Conservation (phyloP, 768 basidiomycete genomes). For the Mycena galericulata region DNA sequence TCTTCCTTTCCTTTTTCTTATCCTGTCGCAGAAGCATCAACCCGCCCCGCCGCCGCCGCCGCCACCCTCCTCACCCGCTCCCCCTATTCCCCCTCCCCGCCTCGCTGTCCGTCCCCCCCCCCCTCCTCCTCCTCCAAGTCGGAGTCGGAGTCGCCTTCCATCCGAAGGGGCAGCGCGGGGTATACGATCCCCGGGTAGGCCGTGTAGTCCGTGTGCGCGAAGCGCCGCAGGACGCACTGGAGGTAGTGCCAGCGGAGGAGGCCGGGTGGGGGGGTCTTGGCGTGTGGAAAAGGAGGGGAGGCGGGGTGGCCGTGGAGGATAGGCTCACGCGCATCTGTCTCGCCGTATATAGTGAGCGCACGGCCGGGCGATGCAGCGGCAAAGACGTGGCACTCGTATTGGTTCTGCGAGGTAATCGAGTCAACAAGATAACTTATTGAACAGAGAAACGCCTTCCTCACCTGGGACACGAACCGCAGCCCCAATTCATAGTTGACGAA, state of each 20-base stretch:
- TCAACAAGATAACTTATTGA: no score
- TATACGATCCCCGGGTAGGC: neutral
- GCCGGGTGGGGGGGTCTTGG: neutral
- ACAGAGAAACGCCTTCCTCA: no score
- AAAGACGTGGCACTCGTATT: neutral
- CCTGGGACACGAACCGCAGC: neutral
- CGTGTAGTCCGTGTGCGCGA: neutral
- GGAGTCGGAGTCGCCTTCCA: neutral
- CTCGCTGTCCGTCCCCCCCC: neutral
- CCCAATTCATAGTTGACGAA: conserved; percentile 2
- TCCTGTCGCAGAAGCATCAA: no score
- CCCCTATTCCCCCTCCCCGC: no score
- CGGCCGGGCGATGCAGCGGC: neutral
- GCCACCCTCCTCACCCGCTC: no score
- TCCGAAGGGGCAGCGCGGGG: neutral
- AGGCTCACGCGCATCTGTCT: neutral
- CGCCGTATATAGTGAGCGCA: neutral
- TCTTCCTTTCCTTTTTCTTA: no score
- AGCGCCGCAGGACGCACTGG: neutral
- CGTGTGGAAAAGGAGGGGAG: neutral
- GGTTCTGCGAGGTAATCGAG: neutral
- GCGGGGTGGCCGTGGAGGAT: neutral
- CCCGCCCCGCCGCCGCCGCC: no score
- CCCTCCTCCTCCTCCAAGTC: no score
- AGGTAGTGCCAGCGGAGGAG: conserved; percentile 1